phyloP scores from a whole-genome alignment of 352 stramenopile genomes.

The Globisporangium iwayamae region DNA sequence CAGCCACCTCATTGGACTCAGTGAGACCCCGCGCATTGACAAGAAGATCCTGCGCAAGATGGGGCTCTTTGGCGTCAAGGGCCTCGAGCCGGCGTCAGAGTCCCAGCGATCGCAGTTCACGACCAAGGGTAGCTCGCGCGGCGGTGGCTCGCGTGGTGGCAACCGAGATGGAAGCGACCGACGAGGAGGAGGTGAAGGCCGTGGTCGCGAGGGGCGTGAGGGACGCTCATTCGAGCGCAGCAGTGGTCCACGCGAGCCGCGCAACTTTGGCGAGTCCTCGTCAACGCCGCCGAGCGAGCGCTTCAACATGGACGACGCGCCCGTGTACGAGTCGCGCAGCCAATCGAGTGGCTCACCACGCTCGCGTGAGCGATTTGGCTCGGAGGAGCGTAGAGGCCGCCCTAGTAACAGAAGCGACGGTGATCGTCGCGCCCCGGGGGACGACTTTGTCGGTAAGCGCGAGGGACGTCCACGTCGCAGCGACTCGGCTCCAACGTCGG shows the following conservation, averaged over 20 bases:
- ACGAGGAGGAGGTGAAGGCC: background rate
- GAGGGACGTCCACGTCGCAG: constrained; percentile 2
- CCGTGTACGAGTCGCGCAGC: background rate
- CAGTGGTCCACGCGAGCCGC: constrained; percentile 4
- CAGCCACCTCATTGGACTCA: constrained; percentile 51
- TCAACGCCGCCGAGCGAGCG: constrained; percentile 9
- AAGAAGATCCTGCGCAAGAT: constrained; percentile 86
- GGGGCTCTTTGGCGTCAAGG: constrained; percentile 83
- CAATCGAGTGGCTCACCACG: background rate
- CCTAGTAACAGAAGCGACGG: background rate
- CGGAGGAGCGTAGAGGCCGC: background rate
- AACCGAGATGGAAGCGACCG: background rate
- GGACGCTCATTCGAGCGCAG: constrained; percentile 1
- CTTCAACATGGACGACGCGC: constrained; percentile 10
- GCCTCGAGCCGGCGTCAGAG: constrained; percentile 36
- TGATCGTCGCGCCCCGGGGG: background rate
- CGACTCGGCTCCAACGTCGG: constrained; percentile 1
- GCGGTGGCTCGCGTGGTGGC: background rate
- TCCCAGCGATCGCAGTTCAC: constrained; percentile 15
- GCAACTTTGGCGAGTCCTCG: constrained; percentile 18
- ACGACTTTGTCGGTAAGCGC: background rate
- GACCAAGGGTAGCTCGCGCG: constrained; percentile 12
- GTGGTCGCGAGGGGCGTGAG: background rate
- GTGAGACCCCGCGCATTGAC: constrained; percentile 76
- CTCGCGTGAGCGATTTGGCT: constrained; percentile 3